These are phyloP conservation scores for Salvia miltiorrhiza DNA, from an alignment of 257 asterid genomes.

Conservation along the genomic window DNA sequence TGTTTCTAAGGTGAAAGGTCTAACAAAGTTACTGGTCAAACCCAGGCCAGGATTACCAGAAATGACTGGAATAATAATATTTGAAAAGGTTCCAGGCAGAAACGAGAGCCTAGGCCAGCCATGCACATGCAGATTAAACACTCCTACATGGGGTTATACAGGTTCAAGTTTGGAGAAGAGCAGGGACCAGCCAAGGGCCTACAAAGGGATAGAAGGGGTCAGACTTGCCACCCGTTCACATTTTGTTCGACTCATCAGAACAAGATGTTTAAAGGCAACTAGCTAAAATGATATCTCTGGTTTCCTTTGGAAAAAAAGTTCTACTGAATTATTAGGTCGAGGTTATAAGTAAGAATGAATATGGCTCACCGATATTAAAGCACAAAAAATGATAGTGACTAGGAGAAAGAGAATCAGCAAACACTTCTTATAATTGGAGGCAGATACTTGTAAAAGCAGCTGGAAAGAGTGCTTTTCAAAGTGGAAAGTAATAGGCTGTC, in stretches of 20 bases:
- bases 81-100: not conserved
- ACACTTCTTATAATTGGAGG: constrained; percentile 33
- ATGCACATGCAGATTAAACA: not conserved
- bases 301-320: not conserved
- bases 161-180: not conserved
- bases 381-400: not conserved
- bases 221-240: not conserved
- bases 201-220: not conserved
- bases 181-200: not conserved
- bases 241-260: not conserved
- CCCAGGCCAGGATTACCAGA: not conserved
- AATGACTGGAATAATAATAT: not conserved
- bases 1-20: constrained; percentile 2
- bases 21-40: not conserved
- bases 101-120: not conserved
- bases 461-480: constrained; percentile 30
- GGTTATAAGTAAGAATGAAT: not conserved
- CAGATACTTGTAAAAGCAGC: constrained; percentile 27
- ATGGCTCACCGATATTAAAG: not conserved
- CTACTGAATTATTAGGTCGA: not conserved
- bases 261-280: not conserved
- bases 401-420: constrained; percentile 18
- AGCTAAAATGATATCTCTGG: not conserved
- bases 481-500: constrained; percentile 25
- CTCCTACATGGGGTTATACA: not conserved